These are phyloP conservation scores for Pyrenophora graminea DNA, from an alignment of 2,329 filamentous ascomycete species.

Conservation along the genomic window DNA sequence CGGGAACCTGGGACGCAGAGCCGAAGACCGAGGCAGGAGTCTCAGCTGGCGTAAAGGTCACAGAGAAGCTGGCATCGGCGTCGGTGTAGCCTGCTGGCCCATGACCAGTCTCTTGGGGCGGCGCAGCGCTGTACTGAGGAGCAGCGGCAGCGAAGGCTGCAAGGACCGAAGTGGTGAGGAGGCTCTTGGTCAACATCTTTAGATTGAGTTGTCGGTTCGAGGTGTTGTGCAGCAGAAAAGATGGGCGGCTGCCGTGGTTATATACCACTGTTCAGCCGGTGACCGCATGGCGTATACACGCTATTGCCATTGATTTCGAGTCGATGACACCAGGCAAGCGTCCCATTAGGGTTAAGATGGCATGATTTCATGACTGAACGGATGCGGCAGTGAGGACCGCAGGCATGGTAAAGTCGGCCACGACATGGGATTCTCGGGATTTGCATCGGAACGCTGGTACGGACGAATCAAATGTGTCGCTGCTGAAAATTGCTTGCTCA, in stretches of 20 bases:
- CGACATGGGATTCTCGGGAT: constrained; percentile 22
- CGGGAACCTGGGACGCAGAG: constrained; percentile 50
- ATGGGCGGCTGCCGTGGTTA: constrained; percentile 11
- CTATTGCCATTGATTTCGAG: constrained; percentile 13
- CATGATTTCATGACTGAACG: constrained; percentile 45
- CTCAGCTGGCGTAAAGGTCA: constrained; percentile 35
- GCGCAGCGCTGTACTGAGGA: constrained; percentile 33
- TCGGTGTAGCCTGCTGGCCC: constrained; percentile 53
- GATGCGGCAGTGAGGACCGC: constrained; percentile 30
- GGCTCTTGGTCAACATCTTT: constrained; percentile 46
- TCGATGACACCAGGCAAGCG: constrained; percentile 29
- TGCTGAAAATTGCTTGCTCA: constrained; percentile 6
- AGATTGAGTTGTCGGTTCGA: constrained; percentile 12
- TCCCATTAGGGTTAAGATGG: constrained; percentile 10
- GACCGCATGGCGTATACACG: constrained; percentile 16
- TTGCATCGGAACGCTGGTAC: constrained; percentile 12
- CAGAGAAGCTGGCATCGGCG: constrained; percentile 50
- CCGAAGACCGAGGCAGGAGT: constrained; percentile 51
- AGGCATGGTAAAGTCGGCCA: constrained; percentile 23
- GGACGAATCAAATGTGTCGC: constrained; percentile 19
- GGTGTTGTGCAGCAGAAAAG: constrained; percentile 6
- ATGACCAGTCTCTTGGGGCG: background rate
- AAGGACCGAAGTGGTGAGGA: constrained; percentile 41
- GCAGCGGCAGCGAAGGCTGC: constrained; percentile 44
- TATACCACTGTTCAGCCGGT: constrained; percentile 13